Percentiles rank a stretch among this genome's conserved stretches.
These are phyloP conservation scores for Salix viminalis DNA, from an alignment of 345 rosid genomes.

Conservation along the genomic window DNA sequence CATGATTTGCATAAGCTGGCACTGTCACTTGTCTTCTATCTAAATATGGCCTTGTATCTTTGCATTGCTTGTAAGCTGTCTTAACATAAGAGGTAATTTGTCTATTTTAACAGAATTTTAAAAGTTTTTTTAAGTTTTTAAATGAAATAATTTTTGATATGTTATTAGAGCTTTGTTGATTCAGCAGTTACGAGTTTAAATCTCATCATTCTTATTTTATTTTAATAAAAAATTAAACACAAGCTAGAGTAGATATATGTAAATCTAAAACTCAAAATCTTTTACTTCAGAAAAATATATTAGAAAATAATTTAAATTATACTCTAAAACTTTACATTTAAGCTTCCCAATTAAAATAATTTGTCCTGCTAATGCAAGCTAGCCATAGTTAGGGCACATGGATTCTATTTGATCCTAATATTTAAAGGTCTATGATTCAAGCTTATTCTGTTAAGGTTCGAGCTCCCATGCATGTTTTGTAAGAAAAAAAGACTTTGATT, in stretches of 20 bases:
- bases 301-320: no score
- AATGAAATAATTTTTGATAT: fast-evolving
- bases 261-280: no score
- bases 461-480: background rate
- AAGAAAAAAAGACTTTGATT: background rate
- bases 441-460: background rate
- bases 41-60: background rate
- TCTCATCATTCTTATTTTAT: no score
- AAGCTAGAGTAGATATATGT: fast-evolving
- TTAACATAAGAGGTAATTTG: background rate
- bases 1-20: background rate
- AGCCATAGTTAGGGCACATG: background rate
- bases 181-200: no score
- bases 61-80: background rate
- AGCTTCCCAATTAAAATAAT: no score
- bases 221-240: no score
- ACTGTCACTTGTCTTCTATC: background rate
- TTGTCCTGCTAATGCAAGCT: background rate
- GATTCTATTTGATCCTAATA: background rate
- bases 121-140: no score
- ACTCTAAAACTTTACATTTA: no score
- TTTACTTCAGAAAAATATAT: no score
- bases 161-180: no score
- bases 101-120: background rate
- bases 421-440: background rate